phyloP scores from a whole-genome alignment of 805 yeast species.

The Zygoascus bituminiphila region DNA sequence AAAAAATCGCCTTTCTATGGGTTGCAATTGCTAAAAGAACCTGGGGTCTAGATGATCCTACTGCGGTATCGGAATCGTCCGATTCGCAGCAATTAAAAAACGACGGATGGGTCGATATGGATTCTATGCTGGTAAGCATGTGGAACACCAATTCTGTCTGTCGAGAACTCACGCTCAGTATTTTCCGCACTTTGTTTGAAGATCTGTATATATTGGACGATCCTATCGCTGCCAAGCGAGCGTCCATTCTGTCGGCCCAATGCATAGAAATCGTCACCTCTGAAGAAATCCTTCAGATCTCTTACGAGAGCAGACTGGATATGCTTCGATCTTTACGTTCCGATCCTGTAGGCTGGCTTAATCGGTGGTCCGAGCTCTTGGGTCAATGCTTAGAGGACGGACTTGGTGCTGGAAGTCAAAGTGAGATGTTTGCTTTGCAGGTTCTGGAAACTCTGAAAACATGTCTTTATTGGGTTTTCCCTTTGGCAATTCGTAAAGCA shows the following conservation, averaged over 20 bases:
- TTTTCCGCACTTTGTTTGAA: conserved; percentile 82
- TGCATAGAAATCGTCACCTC: conserved; percentile 81
- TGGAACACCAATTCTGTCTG: conserved; percentile 62
- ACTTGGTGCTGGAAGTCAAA: conserved; percentile 31
- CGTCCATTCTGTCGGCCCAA: conserved; percentile 66
- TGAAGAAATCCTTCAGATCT: conserved; percentile 47
- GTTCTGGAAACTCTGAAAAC: conserved; percentile 78
- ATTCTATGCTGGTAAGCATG: conserved; percentile 57
- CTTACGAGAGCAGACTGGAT: conserved; percentile 61
- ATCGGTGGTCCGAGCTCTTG: conserved; percentile 54
- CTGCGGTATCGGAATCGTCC: conserved; percentile 17
- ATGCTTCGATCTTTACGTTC: conserved; percentile 53
- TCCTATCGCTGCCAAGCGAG: conserved; percentile 75
- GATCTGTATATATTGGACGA: conserved; percentile 90
- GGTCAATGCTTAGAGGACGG: conserved; percentile 34
- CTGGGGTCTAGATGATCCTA: conserved; percentile 57
- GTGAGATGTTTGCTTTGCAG: conserved; percentile 46
- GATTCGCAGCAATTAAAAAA: conserved; percentile 17
- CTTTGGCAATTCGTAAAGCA: conserved; percentile 59
- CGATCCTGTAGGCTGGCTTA: conserved; percentile 78
- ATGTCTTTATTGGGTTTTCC: conserved; percentile 85
- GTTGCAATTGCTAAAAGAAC: conserved; percentile 80
- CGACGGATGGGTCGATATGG: conserved; percentile 83
- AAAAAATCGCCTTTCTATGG: conserved; percentile 86
- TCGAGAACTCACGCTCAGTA: conserved; percentile 68